Conservation (phyloP, 2,329 filamentous ascomycete species). For the Tolypocladium sp. region DNA sequence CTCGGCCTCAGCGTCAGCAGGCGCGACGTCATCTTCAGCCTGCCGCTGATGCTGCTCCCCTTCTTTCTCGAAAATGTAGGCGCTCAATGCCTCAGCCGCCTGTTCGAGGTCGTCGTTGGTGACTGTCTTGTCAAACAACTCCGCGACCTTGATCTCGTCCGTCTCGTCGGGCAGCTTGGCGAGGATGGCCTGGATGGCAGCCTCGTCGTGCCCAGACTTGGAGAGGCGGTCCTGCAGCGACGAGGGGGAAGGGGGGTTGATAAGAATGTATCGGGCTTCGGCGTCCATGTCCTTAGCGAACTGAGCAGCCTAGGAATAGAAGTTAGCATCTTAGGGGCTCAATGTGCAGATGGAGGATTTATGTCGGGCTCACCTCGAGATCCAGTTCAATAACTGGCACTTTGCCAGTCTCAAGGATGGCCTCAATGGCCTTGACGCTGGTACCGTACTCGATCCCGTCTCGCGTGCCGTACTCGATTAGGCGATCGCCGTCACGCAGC, state of each 20-base stretch:
- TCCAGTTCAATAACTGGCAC: constrained; percentile 50
- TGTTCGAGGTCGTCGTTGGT: constrained; percentile 15
- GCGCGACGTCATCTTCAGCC: constrained; percentile 4
- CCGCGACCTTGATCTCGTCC: constrained; percentile 14
- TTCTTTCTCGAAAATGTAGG: constrained; percentile 17
- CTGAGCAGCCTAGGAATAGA: constrained; percentile 35
- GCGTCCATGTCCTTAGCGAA: constrained; percentile 50
- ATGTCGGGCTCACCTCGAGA: constrained; percentile 32
- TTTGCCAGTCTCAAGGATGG: constrained; percentile 43
- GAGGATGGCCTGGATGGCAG: constrained; percentile 12
- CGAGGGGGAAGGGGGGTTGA: constrained; percentile 30
- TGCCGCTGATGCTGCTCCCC: constrained; percentile 5
- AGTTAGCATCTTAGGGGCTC: not conserved
- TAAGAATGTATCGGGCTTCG: constrained; percentile 43
- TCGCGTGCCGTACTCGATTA: constrained; percentile 45
- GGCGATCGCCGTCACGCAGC: constrained; percentile 49
- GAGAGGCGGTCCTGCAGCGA: constrained; percentile 18
- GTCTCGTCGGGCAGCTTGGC: constrained; percentile 11
- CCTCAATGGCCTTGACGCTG: constrained; percentile 41
- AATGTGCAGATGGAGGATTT: not conserved
- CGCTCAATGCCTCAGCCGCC: constrained; percentile 12
- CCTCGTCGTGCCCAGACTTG: constrained; percentile 13
- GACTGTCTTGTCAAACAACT: constrained; percentile 18
- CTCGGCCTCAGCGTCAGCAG: not conserved
- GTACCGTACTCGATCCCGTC: constrained; percentile 46